A percentile compares a stretch with the other conserved stretches of the same genome.
Conservation (phyloP, 2,329 filamentous ascomycete genomes). For the Talaromyces sp. region DNA sequence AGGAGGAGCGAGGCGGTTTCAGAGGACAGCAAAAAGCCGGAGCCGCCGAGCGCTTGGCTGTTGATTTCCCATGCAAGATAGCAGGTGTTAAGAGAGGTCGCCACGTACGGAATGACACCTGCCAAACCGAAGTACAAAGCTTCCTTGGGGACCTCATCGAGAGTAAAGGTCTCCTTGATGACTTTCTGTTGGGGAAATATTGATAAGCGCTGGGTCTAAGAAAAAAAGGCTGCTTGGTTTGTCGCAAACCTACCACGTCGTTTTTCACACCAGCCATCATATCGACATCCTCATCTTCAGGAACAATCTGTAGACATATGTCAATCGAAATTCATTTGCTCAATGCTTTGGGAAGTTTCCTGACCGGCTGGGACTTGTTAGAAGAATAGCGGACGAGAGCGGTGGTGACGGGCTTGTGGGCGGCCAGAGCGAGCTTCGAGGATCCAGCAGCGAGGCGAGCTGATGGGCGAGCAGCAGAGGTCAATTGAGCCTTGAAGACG, state of each 20-base stretch:
- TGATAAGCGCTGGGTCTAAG: neutral
- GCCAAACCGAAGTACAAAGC: slow-evolving; percentile 66
- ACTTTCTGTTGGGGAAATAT: slow-evolving; percentile 45
- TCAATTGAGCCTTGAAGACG: slow-evolving; percentile 42
- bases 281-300: slow-evolving; percentile 39
- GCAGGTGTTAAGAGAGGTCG: slow-evolving; percentile 76
- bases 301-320: slow-evolving; percentile 13
- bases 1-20: slow-evolving; percentile 69
- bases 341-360: neutral
- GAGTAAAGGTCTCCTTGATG: slow-evolving; percentile 65
- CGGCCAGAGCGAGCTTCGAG: slow-evolving; percentile 38
- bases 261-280: slow-evolving; percentile 50
- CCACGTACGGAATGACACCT: slow-evolving; percentile 79
- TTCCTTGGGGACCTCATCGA: slow-evolving; percentile 62
- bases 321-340: slow-evolving; percentile 4
- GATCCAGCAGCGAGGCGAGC: slow-evolving; percentile 29
- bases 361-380: slow-evolving; percentile 44
- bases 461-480: slow-evolving; percentile 36
- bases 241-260: slow-evolving; percentile 53
- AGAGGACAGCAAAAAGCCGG: slow-evolving; percentile 61
- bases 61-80: slow-evolving; percentile 81
- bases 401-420: slow-evolving; percentile 43
- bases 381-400: slow-evolving; percentile 48
- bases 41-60: slow-evolving; percentile 57
- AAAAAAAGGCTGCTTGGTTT: slow-evolving; percentile 7